Evolutionary conservation across 2,329 filamentous ascomycete genomes (phyloP).

Genomic region (Cephalotrichum gorgonifer): DNA sequence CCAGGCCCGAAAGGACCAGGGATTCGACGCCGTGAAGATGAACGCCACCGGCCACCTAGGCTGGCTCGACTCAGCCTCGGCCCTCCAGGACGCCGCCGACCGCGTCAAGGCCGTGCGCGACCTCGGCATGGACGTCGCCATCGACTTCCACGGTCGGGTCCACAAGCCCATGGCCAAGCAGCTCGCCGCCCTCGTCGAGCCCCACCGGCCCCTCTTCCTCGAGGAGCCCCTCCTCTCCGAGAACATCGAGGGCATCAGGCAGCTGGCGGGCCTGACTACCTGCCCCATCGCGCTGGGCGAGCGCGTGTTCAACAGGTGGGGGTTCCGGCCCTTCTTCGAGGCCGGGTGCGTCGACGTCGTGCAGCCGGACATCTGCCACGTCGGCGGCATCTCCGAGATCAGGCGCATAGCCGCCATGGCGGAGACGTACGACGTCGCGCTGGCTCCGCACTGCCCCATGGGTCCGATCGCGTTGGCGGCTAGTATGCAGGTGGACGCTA

Average conservation of each 20-base stretch:
- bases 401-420: slow-evolving; percentile 9
- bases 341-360: slow-evolving; percentile 3
- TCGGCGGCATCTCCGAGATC: slow-evolving; percentile 8
- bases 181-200: neutral
- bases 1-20: slow-evolving; percentile 46
- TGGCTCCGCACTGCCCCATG: slow-evolving; percentile 8
- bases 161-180: neutral
- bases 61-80: slow-evolving; percentile 63
- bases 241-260: slow-evolving; percentile 8
- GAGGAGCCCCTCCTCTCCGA: slow-evolving; percentile 9
- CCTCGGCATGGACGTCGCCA: slow-evolving; percentile 51
- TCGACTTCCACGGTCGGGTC: neutral
- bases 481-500: slow-evolving; percentile 6
- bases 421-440: slow-evolving; percentile 7
- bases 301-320: slow-evolving; percentile 7
- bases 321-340: slow-evolving; percentile 6
- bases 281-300: slow-evolving; percentile 7
- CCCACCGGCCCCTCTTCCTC: slow-evolving; percentile 5
- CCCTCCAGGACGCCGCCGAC: slow-evolving; percentile 53
- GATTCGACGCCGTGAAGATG: slow-evolving; percentile 64
- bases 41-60: slow-evolving; percentile 67
- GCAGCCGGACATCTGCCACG: slow-evolving; percentile 6
- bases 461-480: slow-evolving; percentile 7
- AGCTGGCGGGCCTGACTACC: slow-evolving; percentile 2
- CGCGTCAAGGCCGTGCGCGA: slow-evolving; percentile 59